Evolutionary conservation across 2,329 filamentous ascomycete genomes (phyloP), one percentile per base, ranked within the genome.

Genomic region (Verticillium klebahnii): DNA sequence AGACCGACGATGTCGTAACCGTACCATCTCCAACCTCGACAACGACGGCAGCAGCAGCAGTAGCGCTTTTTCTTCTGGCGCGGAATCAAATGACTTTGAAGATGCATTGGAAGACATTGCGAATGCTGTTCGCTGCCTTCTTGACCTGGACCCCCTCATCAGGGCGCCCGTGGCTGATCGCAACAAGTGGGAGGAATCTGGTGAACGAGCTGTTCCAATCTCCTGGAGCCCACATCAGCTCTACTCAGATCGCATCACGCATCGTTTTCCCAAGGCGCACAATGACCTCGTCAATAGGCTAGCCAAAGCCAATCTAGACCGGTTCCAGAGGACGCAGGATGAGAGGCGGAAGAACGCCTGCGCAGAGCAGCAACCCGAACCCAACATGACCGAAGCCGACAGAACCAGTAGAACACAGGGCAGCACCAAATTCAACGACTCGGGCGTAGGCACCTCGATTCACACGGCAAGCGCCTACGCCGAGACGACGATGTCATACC

Each of bases 401-500:
- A 15, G 23, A 23, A 34, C 34, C 8, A 39, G 56, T 29, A 5
- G 34, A 2, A 23, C 60, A 19, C 14, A 45, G n/a, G 39, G 39
- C 39, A 45, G 39, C n/a, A 45, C 39, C 2, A 39, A 34, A 9
- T 59, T 58, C 50, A n/a, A 58, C 12, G 39, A 58, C 23, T 61
- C 60, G 4, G 60, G 60, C 3, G 23, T 61, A 1, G 60, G 60
- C 9, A 17, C 56, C 4, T 61, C 60, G 7, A 7, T 58, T 3
- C 34, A 17, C 3, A 56, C 56, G 2, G 50, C 56, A 3, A 61
- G 60, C 56, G 8, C 29, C 2, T 61, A 58, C 17, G 60, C 60
- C 17, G 56, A 61, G 17, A 61, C 60, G 7, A 25, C 23, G 9
- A 61, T 61, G 60, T 58, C 37, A 6, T 61, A 61, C 34, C n/a